Evolutionary conservation across 2,329 filamentous ascomycete genomes (phyloP), one percentile per base, ranked within the genome.

Genomic region (Zymoseptoria passerinii): DNA sequence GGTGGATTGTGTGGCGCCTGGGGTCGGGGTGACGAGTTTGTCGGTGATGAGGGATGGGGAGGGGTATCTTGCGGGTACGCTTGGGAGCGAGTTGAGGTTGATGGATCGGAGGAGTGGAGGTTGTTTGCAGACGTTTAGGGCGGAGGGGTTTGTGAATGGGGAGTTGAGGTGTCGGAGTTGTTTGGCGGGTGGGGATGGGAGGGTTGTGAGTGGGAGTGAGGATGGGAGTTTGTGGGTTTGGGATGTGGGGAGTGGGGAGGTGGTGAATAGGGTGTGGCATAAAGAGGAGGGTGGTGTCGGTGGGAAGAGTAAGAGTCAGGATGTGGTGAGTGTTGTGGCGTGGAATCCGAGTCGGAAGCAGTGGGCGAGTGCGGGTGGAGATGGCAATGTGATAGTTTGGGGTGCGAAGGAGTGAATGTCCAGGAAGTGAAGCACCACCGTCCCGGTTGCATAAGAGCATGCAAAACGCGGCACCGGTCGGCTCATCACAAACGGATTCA

Each of bases 181-280:
- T 4, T 77, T 96, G 57, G 92, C 89, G 0, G 80, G 83, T 28
- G 85, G 82, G 62, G 92, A 96, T 73, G 85, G 83, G 60, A 86
- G 87, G 53, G 89, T 94, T 1, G 68, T 96, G 3, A 88, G 84
- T 54, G 92, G 92, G 7, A 90, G 91, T 67, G 92, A 96, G 73
- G 78, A 87, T 61, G 88, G 88, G 2, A 79, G 79, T 67, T 74
- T 91, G 7, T 86, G 86, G 77, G 89, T 84, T 1, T 97, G 92
- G 92, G 91, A 96, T 75, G 76, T 95, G 19, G 72, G 96, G 56
- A 87, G 81, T 5, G 92, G 90, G 1, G 82, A 85, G 56, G 71
- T 88, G 54, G 78, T 83, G 58, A 83, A 87, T 29, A 83, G 78
- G 63, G 74, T 96, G 5, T 74, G 71, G 40, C 78, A 80, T 59